Evolutionary conservation across 148 eudicot species (phyloP).

Genomic region (Amaranthus cruentus): DNA sequence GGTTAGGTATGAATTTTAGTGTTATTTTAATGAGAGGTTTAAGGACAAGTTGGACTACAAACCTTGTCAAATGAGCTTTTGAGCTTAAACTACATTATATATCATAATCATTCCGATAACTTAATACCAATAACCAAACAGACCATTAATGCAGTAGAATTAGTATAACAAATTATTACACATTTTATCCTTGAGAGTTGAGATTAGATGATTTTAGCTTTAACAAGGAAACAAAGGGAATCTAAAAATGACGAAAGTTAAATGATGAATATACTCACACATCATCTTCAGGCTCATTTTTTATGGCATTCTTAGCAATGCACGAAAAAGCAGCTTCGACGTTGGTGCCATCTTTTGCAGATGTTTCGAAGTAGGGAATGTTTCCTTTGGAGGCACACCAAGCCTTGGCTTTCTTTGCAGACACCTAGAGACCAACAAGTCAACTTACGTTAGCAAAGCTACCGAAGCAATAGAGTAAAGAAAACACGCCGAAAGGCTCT

Average conservation of each 20-base stretch:
- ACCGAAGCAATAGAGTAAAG: slow-evolving; percentile 7
- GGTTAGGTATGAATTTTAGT: too few relatives aligned
- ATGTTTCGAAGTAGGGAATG: slow-evolving; percentile 68
- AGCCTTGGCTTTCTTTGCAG: slow-evolving; percentile 64
- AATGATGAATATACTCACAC: slow-evolving; percentile 37
- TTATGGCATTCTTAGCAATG: slow-evolving; percentile 57
- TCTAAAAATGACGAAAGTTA: neutral
- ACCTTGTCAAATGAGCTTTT: too few relatives aligned
- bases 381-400: slow-evolving; percentile 75
- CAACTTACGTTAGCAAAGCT: slow-evolving; percentile 7
- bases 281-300: slow-evolving; percentile 62
- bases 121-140: too few relatives aligned
- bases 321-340: slow-evolving; percentile 69
- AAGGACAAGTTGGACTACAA: too few relatives aligned
- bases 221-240: neutral
- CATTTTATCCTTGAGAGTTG: too few relatives aligned
- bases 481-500: neutral
- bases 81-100: too few relatives aligned
- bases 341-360: slow-evolving; percentile 63
- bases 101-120: too few relatives aligned
- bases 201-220: neutral
- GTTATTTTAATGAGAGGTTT: too few relatives aligned
- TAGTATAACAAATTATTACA: too few relatives aligned
- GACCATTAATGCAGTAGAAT: too few relatives aligned
- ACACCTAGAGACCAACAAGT: slow-evolving; percentile 35